Conservation (phyloP, 441 rosid species). For the Omphalea diandra region DNA sequence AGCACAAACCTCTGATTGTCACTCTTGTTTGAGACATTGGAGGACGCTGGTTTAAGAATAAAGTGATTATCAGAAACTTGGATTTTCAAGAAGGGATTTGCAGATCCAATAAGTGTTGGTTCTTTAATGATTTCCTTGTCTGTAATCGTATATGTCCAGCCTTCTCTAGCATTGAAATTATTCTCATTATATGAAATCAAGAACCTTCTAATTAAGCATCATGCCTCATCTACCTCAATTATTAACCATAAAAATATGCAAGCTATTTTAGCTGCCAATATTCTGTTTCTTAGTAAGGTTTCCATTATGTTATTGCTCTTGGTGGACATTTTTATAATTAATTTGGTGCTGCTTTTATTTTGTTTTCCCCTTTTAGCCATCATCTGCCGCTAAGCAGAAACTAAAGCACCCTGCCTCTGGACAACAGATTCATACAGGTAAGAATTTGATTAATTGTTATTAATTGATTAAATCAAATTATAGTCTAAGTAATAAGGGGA, state of each 20-base stretch:
- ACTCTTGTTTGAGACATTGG: neutral
- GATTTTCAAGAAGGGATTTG: neutral
- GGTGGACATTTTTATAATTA: slow-evolving; percentile 1
- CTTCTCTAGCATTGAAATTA: no score
- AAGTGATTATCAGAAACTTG: no score
- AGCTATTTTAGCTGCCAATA: neutral
- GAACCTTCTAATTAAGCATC: neutral
- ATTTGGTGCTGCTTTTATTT: no score
- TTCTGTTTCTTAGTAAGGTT: neutral
- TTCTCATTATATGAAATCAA: neutral
- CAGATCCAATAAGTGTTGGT: neutral
- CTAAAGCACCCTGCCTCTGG: slow-evolving; percentile 21
- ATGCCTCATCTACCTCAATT: neutral
- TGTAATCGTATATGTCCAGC: no score
- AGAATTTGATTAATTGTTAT: slow-evolving; percentile 18
- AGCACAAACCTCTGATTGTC: neutral
- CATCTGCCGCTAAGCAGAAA: slow-evolving; percentile 31
- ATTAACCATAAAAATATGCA: neutral
- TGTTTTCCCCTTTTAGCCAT: slow-evolving; percentile 27
- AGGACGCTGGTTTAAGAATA: neutral
- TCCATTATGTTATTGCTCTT: neutral
- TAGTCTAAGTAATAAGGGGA: neutral
- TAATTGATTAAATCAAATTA: neutral
- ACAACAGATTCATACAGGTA: slow-evolving; percentile 30
- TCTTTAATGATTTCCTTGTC: neutral